These are phyloP conservation scores for Dictyostelium intermedium DNA, from an alignment of 78 protist genomes.

Conservation along the genomic window DNA sequence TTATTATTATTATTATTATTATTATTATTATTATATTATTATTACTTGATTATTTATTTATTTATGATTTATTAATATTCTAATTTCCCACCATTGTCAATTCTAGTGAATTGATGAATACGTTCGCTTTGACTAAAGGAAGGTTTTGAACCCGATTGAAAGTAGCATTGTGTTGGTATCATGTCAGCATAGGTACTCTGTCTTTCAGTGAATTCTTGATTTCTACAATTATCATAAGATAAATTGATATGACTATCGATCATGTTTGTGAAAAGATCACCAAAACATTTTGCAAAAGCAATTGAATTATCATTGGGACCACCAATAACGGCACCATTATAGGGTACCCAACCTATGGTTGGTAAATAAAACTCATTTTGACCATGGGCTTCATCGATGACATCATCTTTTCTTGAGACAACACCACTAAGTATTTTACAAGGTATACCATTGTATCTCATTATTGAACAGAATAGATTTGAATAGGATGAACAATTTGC, in stretches of 20 bases:
- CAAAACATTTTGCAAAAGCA: background rate
- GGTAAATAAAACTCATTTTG: background rate
- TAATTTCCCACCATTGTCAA: background rate
- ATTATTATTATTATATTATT: no score
- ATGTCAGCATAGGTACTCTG: background rate
- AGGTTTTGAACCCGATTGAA: background rate
- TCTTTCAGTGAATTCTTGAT: background rate
- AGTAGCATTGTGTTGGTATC: background rate
- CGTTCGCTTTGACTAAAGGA: background rate
- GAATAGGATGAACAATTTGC: conserved; percentile 18
- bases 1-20: no score
- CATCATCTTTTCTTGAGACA: background rate
- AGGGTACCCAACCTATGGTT: conserved; percentile 6
- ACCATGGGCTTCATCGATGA: background rate
- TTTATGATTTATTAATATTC: background rate
- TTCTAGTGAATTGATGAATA: background rate
- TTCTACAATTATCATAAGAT: background rate
- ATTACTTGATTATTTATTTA: no score
- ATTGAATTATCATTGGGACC: background rate
- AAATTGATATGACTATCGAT: background rate
- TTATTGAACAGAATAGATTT: background rate
- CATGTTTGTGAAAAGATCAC: background rate
- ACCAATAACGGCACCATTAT: background rate
- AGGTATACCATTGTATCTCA: background rate
- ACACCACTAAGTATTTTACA: background rate